Evolutionary conservation across 768 basidiomycete species (phyloP).

Genomic region (Auricularia sp.): DNA sequence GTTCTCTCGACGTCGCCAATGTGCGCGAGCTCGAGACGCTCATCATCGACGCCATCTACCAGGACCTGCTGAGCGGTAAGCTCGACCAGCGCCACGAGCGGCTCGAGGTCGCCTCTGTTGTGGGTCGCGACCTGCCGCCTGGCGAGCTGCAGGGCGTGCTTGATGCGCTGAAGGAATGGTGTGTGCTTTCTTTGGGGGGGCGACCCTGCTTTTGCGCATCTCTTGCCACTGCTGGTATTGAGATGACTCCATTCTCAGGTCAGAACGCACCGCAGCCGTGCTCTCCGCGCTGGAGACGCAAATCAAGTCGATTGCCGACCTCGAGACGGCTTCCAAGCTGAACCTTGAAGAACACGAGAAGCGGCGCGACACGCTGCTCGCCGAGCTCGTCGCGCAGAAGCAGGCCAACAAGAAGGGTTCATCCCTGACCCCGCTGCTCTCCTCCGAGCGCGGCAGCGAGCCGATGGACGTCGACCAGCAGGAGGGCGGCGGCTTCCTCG

Average conservation of each 20-base stretch:
- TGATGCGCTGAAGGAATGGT: slow-evolving; percentile 59
- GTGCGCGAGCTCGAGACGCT: slow-evolving; percentile 91
- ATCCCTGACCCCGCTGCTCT: neutral
- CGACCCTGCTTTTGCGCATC: too few relatives aligned
- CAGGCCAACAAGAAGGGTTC: neutral
- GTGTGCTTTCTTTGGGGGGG: slow-evolving; percentile 12
- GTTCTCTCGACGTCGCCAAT: slow-evolving; percentile 60
- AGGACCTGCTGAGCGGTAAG: slow-evolving; percentile 79
- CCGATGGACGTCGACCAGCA: neutral
- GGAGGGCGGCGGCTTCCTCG: neutral
- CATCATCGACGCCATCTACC: slow-evolving; percentile 94
- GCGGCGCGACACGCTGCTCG: neutral
- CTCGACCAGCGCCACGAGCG: slow-evolving; percentile 88
- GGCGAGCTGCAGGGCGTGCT: slow-evolving; percentile 53
- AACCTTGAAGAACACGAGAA: neutral
- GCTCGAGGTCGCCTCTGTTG: slow-evolving; percentile 84
- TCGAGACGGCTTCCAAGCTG: neutral
- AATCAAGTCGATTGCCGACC: neutral
- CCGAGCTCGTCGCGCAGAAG: neutral
- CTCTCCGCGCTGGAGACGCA: neutral
- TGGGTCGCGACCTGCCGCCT: slow-evolving; percentile 82
- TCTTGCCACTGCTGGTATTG: too few relatives aligned
- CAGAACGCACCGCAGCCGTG: neutral
- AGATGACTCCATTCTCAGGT: neutral
- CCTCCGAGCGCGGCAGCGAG: neutral